phyloP scores from a whole-genome alignment of 163 green algal species.

The Scenedesmus sp. region DNA sequence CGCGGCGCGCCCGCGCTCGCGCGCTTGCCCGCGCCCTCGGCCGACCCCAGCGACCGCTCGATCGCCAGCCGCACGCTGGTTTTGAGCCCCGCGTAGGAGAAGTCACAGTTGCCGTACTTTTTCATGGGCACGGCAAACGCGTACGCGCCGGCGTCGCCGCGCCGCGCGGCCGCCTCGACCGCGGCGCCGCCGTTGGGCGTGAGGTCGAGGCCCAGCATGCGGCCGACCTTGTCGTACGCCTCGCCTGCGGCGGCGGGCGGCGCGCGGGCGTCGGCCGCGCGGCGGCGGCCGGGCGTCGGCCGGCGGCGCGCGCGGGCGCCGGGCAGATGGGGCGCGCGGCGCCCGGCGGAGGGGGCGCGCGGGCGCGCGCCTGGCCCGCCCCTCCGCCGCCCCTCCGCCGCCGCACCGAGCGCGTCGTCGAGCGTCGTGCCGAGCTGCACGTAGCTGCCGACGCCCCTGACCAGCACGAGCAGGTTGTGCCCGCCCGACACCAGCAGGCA shows the following conservation, averaged over 20 bases:
- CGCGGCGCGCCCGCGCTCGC: not conserved
- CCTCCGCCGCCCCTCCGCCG: too few relatives aligned
- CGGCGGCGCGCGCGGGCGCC: too few relatives aligned
- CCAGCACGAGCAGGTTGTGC: constrained; percentile 95
- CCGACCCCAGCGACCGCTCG: constrained; percentile 54
- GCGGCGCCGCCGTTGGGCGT: constrained; percentile 83
- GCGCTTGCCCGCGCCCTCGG: constrained; percentile 7
- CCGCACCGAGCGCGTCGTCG: constrained; percentile 92
- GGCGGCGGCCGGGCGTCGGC: too few relatives aligned
- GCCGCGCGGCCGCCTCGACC: constrained; percentile 77
- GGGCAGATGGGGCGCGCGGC: too few relatives aligned
- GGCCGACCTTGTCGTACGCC: constrained; percentile 97
- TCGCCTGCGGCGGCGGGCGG: constrained; percentile 67
- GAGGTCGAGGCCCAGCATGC: constrained; percentile 88
- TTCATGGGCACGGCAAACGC: constrained; percentile 84
- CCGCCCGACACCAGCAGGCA: constrained; percentile 95
- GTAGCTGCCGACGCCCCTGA: constrained; percentile 89
- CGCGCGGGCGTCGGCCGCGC: too few relatives aligned
- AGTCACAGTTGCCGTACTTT: constrained; percentile 85
- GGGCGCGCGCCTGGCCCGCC: too few relatives aligned
- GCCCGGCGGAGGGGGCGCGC: too few relatives aligned
- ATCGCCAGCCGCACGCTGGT: constrained; percentile 86
- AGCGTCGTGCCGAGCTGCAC: constrained; percentile 91
- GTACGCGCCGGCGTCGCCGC: constrained; percentile 77
- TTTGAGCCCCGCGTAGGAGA: constrained; percentile 97